Evolutionary conservation across 345 rosid genomes (phyloP), one percentile per base, ranked within the genome.

Genomic region (Punica granatum): DNA sequence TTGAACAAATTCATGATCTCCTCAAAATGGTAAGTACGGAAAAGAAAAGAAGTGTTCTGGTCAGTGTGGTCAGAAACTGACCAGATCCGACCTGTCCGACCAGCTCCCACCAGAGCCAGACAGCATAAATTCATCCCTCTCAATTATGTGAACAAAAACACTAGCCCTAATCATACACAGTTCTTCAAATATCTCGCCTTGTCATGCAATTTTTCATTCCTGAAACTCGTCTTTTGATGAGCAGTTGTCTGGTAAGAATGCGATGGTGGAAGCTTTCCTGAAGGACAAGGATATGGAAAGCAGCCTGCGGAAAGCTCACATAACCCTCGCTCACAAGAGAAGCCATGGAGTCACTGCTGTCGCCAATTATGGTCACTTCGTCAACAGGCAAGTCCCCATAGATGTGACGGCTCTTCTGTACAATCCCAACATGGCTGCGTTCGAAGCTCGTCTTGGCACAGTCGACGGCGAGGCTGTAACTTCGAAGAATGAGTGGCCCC

Each of bases 311-410:
- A 35, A 72, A 70, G 90, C 92, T 73, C 99, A 91, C 63, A 81
- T 89, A 37, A 91, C 97, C 25, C 97, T 94, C 58, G 96, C 98
- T 41, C 99, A 94, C 81, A 94, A 89, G 82, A 85, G 84, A 78
- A 84, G 96, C 76, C 98, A 89, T 1, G 98, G 98, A 5, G 96
- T 91, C 43, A 71, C 90, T 35, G 84, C 92, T 10, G 84, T 94
- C 33, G 99, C 99, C 46, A 74, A 77, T 61, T 89, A 85, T 35
- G 89, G 90, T 23, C 56, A 72, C 67, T 81, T 79, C 69, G 64
- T 84, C 46, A 68, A 82, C 58, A 83, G 60, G 31, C 72, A 79
- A 31, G 92, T 89, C 43, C 88, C 99, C 0, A 89, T 94, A 67
- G 79, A 85, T 64, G 74, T 89, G 51, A 88, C 82, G 0, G 90